A percentile compares a stretch with the other conserved stretches of the same genome.
phyloP scores from a whole-genome alignment of 116 monocot genomes.

The Dioscorea cayenensis region DNA sequence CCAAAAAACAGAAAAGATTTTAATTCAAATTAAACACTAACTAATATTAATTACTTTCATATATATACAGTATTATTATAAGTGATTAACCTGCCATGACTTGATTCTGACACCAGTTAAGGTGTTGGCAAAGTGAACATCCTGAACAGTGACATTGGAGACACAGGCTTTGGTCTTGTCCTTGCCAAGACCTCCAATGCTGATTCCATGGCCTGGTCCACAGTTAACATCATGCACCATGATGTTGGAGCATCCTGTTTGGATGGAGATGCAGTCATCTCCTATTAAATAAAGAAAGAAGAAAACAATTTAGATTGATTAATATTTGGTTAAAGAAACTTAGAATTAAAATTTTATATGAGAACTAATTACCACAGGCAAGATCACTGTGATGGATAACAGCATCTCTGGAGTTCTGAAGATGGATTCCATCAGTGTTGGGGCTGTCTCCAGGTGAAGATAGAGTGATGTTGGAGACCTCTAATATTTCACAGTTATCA shows the following conservation, averaged over 20 bases:
- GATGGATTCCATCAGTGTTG: slow-evolving; percentile 88
- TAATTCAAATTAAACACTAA: background rate
- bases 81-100: slow-evolving; percentile 60
- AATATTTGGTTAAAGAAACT: background rate
- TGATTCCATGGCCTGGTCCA: slow-evolving; percentile 84
- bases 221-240: slow-evolving; percentile 54
- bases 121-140: slow-evolving; percentile 43
- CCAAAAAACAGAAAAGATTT: background rate
- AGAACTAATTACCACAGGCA: slow-evolving; percentile 47
- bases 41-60: no score
- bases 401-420: slow-evolving; percentile 63
- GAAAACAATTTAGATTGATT: no score
- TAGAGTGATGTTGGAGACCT: slow-evolving; percentile 43
- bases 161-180: slow-evolving; percentile 63
- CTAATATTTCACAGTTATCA: slow-evolving; percentile 56
- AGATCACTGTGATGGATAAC: slow-evolving; percentile 42
- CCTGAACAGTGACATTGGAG: slow-evolving; percentile 50
- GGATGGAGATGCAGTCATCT: slow-evolving; percentile 76
- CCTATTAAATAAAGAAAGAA: slow-evolving; percentile 13
- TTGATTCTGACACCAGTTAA: slow-evolving; percentile 74
- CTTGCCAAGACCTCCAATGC: slow-evolving; percentile 70
- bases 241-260: slow-evolving; percentile 66
- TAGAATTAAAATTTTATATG: background rate
- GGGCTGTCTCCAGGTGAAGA: slow-evolving; percentile 77
- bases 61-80: background rate